Evolutionary conservation across 139 green algal species (phyloP).

Genomic region (Penium margaritaceum): DNA sequence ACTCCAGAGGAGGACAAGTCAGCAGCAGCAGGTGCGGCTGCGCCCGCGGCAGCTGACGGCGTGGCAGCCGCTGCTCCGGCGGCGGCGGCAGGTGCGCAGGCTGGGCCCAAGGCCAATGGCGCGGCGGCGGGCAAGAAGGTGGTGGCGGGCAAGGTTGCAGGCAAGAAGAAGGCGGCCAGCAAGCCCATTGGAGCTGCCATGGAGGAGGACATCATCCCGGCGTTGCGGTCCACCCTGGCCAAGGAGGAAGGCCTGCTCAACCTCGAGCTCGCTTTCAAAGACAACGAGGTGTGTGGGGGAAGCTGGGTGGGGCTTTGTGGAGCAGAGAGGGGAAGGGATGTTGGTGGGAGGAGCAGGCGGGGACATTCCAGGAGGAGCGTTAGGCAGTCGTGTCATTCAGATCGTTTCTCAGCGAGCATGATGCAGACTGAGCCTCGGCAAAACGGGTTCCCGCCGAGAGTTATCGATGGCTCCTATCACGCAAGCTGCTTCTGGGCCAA

Average conservation of each 20-base stretch:
- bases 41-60: not conserved
- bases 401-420: no score
- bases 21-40: not conserved
- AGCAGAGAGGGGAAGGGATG: not conserved
- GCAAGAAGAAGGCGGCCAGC: not conserved
- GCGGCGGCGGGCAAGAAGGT: not conserved
- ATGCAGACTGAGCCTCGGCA: no score
- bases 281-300: constrained; percentile 6
- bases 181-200: constrained; percentile 2
- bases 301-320: not conserved
- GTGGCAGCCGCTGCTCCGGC: not conserved
- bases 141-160: no score
- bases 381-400: no score
- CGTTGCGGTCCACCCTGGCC: not conserved
- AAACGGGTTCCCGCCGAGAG: no score
- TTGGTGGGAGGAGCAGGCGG: no score
- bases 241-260: constrained; percentile 8
- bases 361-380: no score
- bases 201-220: not conserved
- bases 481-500: no score
- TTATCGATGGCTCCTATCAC: no score
- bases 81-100: not conserved
- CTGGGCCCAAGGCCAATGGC: not conserved
- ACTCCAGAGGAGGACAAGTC: not conserved
- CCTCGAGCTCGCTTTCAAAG: constrained; percentile 2